These are phyloP conservation scores for Aspergillus phoenicis DNA, from an alignment of 2,329 filamentous ascomycete species.

Conservation along the genomic window DNA sequence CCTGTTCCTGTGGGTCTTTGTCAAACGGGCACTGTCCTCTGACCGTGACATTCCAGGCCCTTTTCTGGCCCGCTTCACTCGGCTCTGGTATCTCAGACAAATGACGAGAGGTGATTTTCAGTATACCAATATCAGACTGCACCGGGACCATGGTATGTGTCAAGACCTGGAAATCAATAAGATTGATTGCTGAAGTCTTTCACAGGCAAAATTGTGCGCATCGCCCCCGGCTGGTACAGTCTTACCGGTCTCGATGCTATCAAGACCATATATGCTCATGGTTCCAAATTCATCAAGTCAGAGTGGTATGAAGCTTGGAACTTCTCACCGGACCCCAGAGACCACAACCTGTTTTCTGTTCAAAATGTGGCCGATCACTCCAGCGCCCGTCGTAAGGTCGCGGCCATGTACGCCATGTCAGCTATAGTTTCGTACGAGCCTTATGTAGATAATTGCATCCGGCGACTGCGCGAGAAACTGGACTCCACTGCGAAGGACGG, in stretches of 20 bases:
- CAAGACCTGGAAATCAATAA: too few relatives aligned
- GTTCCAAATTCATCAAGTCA: background rate
- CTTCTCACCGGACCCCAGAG: background rate
- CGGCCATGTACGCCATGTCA: constrained; percentile 21
- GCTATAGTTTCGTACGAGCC: constrained; percentile 20
- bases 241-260: constrained; percentile 74
- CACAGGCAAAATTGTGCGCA: constrained; percentile 63
- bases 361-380: constrained; percentile 43
- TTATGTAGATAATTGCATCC: constrained; percentile 17
- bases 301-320: background rate
- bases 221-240: constrained; percentile 72
- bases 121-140: constrained; percentile 67
- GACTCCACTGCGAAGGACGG: constrained; percentile 1
- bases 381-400: constrained; percentile 20
- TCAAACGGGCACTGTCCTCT: constrained; percentile 32
- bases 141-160: constrained; percentile 64
- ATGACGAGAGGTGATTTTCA: constrained; percentile 68
- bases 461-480: constrained; percentile 17
- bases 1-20: background rate
- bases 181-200: background rate
- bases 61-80: constrained; percentile 66
- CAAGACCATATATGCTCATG: constrained; percentile 69
- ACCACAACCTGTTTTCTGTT: constrained; percentile 67
- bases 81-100: constrained; percentile 75
- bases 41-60: constrained; percentile 59